These are phyloP conservation scores for Pseudocercospora pini-densiflorae DNA, from an alignment of 2,329 filamentous ascomycete genomes.

Conservation along the genomic window DNA sequence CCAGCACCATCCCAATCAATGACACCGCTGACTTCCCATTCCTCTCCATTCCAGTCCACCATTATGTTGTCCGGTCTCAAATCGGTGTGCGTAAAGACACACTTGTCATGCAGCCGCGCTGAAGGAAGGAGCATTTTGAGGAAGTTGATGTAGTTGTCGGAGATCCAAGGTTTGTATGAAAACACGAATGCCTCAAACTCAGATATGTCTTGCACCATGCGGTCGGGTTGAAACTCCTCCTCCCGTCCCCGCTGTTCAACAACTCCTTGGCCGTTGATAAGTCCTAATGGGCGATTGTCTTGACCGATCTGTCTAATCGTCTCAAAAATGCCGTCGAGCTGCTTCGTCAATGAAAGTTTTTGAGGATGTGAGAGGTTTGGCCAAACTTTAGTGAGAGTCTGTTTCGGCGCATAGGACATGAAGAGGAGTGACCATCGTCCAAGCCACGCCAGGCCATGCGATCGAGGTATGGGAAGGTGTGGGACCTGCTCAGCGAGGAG, in stretches of 20 bases:
- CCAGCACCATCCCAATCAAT: neutral
- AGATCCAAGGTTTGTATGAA: neutral
- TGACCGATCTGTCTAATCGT: neutral
- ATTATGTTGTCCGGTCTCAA: neutral
- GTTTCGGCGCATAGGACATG: neutral
- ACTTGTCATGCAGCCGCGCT: neutral
- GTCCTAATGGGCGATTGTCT: neutral
- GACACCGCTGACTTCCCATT: neutral
- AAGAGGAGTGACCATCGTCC: neutral
- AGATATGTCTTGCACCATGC: neutral
- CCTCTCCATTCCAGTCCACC: neutral
- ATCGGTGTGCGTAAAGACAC: neutral
- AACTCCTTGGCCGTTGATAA: neutral
- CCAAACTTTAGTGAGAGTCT: neutral
- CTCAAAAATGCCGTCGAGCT: neutral
- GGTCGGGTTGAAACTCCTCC: neutral
- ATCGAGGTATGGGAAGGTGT: neutral
- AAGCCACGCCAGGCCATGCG: neutral
- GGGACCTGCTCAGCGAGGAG: neutral
- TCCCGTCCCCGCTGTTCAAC: neutral
- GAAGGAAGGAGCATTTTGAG: neutral
- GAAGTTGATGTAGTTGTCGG: neutral
- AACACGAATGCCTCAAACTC: neutral
- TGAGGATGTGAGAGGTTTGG: neutral
- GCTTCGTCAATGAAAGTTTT: neutral